Evolutionary conservation across 768 basidiomycete species (phyloP), one percentile per base, ranked within the genome.

Genomic region (Dentipellis sp.): DNA sequence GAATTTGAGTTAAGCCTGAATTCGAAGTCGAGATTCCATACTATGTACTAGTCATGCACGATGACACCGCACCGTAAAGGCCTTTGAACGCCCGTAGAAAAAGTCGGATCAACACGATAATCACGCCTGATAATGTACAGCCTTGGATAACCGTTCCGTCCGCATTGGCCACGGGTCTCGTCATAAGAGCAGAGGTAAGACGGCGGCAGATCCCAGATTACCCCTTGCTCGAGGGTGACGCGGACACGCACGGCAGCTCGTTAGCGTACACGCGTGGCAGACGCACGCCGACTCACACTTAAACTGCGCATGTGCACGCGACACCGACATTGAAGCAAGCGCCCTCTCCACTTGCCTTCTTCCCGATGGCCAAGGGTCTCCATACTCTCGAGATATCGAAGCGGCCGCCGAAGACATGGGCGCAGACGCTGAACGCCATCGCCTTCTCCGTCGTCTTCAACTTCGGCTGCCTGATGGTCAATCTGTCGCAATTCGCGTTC

Each of bases 401-500:
- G 53, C 80, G 87, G 22, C 80, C 80, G 9, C 70, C 75, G 1
- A 69, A 70, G 50, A 68, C 84, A 58, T 88, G 83, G 81, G 47
- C 57, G 39, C 79, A 78, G 68, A 71, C 66, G 1, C 50, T 83
- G 48, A 65, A 77, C 23, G 83, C 75, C 23, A 35, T 80, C 4
- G 65, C 80, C 22, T 88, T 84, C 67, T 62, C 71, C 57, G 23
- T 83, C 38, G 62, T 84, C 35, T 90, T 91, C 72, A 69, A 80
- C 59, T 59, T 78, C 8, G 90, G 79, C 10, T 83, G 83, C 63
- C 56, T 91, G 35, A 80, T 84, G 72, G 76, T 90, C 60, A 82
- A 91, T 64, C 75, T 71, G 34, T 81, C 82, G 38, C 94, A 95
- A 68, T 77, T 94, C 67, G 62, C 84, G 23, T 72, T 86, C 61